phyloP scores from a whole-genome alignment of 2,329 filamentous ascomycete genomes.

The Ceratocystis variospora region DNA sequence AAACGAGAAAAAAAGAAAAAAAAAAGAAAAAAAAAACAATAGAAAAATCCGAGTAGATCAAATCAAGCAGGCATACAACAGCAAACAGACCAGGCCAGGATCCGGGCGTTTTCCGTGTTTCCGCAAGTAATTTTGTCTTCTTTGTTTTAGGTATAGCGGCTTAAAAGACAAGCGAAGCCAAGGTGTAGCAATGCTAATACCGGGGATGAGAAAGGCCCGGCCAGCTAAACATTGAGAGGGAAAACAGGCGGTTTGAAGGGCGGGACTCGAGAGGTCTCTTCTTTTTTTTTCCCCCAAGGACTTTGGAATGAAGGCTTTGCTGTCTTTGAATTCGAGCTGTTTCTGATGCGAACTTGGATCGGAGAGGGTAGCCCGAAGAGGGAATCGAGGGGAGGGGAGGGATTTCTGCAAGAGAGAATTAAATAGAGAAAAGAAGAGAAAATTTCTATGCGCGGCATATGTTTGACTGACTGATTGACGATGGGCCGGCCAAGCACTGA shows the following conservation, averaged over 20 bases:
- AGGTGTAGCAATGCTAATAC: neutral
- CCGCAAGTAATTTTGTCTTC: neutral
- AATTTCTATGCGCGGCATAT: neutral
- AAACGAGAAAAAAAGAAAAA: too few species aligned
- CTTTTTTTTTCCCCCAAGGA: neutral
- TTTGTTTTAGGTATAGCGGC: conserved; percentile 7
- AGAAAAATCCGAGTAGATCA: neutral
- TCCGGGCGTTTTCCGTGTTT: conserved; percentile 3
- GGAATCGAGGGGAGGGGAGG: neutral
- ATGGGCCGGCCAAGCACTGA: neutral
- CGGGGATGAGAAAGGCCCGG: neutral
- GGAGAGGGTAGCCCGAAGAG: neutral
- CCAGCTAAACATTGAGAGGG: neutral
- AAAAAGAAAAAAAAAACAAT: neutral
- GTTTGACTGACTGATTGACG: neutral
- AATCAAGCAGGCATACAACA: neutral
- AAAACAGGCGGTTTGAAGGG: neutral
- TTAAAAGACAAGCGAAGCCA: neutral
- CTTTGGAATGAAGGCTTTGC: conserved; percentile 1
- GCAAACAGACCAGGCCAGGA: neutral
- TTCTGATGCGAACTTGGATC: neutral
- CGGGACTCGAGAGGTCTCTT: neutral
- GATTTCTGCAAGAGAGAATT: neutral
- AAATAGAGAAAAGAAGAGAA: conserved; percentile 1
- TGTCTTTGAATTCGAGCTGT: neutral